Conservation (phyloP, 2,329 filamentous ascomycete species). For the Scytalidium sp. region DNA sequence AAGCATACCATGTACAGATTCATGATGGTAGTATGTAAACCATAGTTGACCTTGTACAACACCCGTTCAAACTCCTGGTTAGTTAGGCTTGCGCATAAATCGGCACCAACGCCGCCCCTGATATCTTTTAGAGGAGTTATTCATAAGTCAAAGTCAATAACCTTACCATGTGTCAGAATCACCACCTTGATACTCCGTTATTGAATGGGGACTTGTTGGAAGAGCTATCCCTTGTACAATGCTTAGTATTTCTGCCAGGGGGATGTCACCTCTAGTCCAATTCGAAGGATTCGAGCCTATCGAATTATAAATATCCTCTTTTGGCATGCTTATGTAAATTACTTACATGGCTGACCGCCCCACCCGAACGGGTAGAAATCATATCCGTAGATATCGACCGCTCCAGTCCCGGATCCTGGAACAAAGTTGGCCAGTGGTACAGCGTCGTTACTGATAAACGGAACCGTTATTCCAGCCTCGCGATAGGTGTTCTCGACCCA, state of each 20-base stretch:
- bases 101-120: neutral
- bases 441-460: constrained; percentile 71
- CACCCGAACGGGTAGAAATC: constrained; percentile 43
- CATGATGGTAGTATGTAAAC: constrained; percentile 60
- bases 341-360: neutral
- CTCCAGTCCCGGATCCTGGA: constrained; percentile 46
- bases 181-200: constrained; percentile 59
- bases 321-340: neutral
- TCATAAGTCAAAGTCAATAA: neutral
- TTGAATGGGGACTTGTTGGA: constrained; percentile 37
- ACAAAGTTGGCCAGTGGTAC: neutral
- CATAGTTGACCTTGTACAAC: constrained; percentile 71
- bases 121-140: no score
- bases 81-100: constrained; percentile 59
- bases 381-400: constrained; percentile 50
- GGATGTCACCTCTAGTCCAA: neutral
- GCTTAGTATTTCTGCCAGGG: constrained; percentile 6
- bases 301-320: neutral
- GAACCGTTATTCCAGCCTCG: constrained; percentile 66
- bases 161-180: constrained; percentile 41
- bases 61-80: constrained; percentile 69
- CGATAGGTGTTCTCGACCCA: constrained; percentile 65
- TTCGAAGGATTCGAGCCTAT: neutral
- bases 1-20: constrained; percentile 54
- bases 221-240: neutral